phyloP scores from a whole-genome alignment of 2,329 filamentous ascomycete species.

The Zymoseptoria passerinii region DNA sequence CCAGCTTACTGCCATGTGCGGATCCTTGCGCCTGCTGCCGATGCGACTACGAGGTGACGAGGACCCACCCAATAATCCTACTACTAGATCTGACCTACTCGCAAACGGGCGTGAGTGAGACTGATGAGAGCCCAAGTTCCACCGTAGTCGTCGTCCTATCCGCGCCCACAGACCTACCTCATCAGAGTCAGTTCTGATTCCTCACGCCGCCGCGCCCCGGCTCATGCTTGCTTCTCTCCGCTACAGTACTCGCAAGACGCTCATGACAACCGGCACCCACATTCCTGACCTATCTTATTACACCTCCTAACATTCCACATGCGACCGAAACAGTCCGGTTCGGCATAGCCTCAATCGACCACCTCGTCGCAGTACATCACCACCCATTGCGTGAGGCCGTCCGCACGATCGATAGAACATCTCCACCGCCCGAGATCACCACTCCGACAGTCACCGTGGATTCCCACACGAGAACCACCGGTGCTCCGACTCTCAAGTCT shows the following conservation, averaged over 20 bases:
- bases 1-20: no score
- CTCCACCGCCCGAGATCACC: neutral
- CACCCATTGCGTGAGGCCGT: neutral
- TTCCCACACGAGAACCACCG: constrained; percentile 19
- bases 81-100: no score
- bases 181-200: neutral
- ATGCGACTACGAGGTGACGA: no score
- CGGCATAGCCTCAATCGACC: neutral
- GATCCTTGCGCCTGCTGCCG: no score
- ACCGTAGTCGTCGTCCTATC: neutral
- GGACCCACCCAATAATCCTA: no score
- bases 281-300: neutral
- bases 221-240: neutral
- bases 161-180: neutral
- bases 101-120: no score
- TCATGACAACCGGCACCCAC: neutral
- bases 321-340: neutral
- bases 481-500: constrained; percentile 18
- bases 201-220: neutral
- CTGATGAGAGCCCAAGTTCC: no score
- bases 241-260: neutral
- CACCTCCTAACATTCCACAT: neutral
- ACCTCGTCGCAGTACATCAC: neutral
- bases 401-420: neutral
- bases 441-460: constrained; percentile 24